Evolutionary conservation across 768 basidiomycete species (phyloP).

Genomic region (Pisolithus marmoratus): DNA sequence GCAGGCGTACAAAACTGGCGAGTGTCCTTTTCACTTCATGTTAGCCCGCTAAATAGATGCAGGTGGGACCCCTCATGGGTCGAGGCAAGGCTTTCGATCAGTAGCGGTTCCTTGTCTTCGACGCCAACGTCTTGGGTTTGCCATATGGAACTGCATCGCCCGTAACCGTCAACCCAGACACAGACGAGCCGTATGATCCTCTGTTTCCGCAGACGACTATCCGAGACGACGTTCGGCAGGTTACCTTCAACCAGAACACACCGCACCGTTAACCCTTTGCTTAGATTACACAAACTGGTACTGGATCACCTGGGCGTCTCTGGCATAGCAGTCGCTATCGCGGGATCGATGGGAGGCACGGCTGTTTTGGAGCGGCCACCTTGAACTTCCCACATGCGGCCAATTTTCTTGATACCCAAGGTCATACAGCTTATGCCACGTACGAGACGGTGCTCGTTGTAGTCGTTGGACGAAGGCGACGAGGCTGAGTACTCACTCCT

Average conservation of each 20-base stretch:
- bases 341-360: slow-evolving; percentile 99
- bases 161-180: slow-evolving; percentile 73
- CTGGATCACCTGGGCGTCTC: slow-evolving; percentile 76
- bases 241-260: neutral
- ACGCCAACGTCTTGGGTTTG: slow-evolving; percentile 88
- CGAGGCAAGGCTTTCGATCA: slow-evolving; percentile 89
- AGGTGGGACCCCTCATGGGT: slow-evolving; percentile 88
- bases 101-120: slow-evolving; percentile 88
- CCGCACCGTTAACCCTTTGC: neutral
- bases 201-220: slow-evolving; percentile 91
- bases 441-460: too few relatives aligned
- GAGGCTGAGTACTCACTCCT: too few relatives aligned
- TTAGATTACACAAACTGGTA: slow-evolving; percentile 79
- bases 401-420: too few relatives aligned
- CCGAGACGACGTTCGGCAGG: slow-evolving; percentile 87
- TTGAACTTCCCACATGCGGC: slow-evolving; percentile 65
- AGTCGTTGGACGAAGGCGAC: too few relatives aligned
- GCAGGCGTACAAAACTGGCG: slow-evolving; percentile 98
- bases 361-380: slow-evolving; percentile 93
- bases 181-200: slow-evolving; percentile 76
- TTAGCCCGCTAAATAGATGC: too few relatives aligned
- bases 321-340: slow-evolving; percentile 84
- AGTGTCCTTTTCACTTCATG: too few relatives aligned
- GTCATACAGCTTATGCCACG: too few relatives aligned
- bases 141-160: slow-evolving; percentile 94